Percentiles rank a stretch among this genome's conserved stretches.
Evolutionary conservation across 2,329 filamentous ascomycete species (phyloP).

Genomic region (Aspergillus niger): DNA sequence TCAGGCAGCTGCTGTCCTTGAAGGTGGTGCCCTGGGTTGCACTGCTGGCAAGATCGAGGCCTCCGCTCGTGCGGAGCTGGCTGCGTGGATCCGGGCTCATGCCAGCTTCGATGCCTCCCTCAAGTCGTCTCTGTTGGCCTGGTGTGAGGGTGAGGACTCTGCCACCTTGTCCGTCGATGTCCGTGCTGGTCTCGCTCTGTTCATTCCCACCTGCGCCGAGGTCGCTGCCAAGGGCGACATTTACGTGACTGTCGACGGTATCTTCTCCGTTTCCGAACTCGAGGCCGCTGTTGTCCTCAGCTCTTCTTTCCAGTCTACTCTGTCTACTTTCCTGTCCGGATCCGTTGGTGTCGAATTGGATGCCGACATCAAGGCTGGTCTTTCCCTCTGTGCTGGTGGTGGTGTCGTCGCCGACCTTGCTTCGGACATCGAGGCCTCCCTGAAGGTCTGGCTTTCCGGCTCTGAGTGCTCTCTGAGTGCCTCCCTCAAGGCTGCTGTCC

Average conservation of each 20-base stretch:
- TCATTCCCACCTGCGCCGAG: slow-evolving; percentile 35
- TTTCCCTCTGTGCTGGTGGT: slow-evolving; percentile 37
- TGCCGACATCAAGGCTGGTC: slow-evolving; percentile 34
- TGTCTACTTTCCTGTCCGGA: slow-evolving; percentile 32
- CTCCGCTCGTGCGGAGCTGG: slow-evolving; percentile 32
- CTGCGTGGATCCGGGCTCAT: slow-evolving; percentile 32
- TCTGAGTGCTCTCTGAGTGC: slow-evolving; percentile 30
- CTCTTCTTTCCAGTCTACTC: slow-evolving; percentile 30
- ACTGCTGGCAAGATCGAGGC: slow-evolving; percentile 31
- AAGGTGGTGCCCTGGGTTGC: slow-evolving; percentile 39
- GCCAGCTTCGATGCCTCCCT: slow-evolving; percentile 26
- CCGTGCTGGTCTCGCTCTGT: slow-evolving; percentile 36
- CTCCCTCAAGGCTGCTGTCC: slow-evolving; percentile 32
- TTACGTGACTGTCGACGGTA: slow-evolving; percentile 40
- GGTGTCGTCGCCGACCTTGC: slow-evolving; percentile 34
- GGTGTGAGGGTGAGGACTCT: slow-evolving; percentile 33
- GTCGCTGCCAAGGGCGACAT: slow-evolving; percentile 41
- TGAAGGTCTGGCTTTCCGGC: slow-evolving; percentile 34
- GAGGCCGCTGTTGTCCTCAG: slow-evolving; percentile 35
- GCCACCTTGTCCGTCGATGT: slow-evolving; percentile 30
- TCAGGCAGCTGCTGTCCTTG: slow-evolving; percentile 38
- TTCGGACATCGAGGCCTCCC: slow-evolving; percentile 34
- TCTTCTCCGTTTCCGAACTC: slow-evolving; percentile 31
- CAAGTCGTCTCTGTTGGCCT: slow-evolving; percentile 33
- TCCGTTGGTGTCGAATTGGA: slow-evolving; percentile 25